Conservation (phyloP, 2,329 filamentous ascomycete species). For the Fusarium cicatricum region DNA sequence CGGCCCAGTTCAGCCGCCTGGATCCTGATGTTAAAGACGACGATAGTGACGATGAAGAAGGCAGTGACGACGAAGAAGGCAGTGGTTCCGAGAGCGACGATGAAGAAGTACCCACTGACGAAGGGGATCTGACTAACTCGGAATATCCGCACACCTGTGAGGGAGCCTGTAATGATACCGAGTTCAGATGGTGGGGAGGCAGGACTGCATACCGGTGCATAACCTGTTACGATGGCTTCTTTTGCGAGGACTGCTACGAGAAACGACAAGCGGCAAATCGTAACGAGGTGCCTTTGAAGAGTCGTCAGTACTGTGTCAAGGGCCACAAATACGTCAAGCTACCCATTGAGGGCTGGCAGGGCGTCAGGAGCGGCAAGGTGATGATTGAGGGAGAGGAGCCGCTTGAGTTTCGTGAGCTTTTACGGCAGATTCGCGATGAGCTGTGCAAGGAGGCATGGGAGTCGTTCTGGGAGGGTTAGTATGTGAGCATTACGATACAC, state of each 20-base stretch:
- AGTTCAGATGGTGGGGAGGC: conserved; percentile 26
- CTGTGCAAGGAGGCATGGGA: conserved; percentile 24
- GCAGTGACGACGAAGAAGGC: too few relatives aligned
- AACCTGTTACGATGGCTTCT: conserved; percentile 3
- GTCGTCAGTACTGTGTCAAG: conserved; percentile 18
- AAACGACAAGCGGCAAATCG: conserved; percentile 14
- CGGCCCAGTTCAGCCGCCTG: conserved; percentile 38
- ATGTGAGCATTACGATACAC: too few relatives aligned
- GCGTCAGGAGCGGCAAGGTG: conserved; percentile 28
- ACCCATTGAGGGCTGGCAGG: conserved; percentile 31
- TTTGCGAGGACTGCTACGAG: conserved; percentile 29
- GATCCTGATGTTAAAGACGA: conserved; percentile 2
- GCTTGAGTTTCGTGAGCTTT: conserved; percentile 22
- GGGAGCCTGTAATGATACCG: conserved; percentile 9
- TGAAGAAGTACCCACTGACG: conserved; percentile 11
- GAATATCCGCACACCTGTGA: background rate
- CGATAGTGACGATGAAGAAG: background rate
- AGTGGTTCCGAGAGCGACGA: background rate
- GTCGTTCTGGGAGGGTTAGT: conserved; percentile 11
- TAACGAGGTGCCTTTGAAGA: conserved; percentile 9
- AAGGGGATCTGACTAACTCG: conserved; percentile 20
- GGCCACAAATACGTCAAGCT: conserved; percentile 26
- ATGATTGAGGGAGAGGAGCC: conserved; percentile 30
- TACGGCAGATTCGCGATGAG: conserved; percentile 14
- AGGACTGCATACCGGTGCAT: conserved; percentile 19